These are phyloP conservation scores for Poterioochromonas sp. DNA, from an alignment of 352 stramenopile genomes.

Conservation along the genomic window DNA sequence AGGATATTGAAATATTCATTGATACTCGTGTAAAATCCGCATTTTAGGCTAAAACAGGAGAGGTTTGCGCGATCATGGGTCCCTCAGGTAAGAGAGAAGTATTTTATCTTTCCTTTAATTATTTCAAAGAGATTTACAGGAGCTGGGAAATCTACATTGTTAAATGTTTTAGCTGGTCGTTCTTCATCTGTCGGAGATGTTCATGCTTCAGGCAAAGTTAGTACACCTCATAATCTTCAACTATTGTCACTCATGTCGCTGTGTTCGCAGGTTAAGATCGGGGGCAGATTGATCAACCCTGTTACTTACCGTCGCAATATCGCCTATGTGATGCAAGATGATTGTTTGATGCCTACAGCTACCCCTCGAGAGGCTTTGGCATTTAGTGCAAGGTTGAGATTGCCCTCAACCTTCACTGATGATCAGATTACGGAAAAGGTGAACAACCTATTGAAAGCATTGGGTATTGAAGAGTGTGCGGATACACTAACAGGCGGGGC, in stretches of 20 bases:
- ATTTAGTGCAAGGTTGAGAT: conserved; percentile 71
- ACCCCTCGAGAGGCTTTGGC: conserved; percentile 73
- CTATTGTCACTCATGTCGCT: too few relatives aligned
- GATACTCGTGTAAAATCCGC: too few relatives aligned
- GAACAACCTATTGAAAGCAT: conserved; percentile 38
- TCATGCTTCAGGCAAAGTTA: not conserved
- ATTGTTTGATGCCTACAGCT: conserved; percentile 71
- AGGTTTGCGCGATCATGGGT: conserved; percentile 30
- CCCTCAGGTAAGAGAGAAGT: too few relatives aligned
- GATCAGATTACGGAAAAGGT: conserved; percentile 42
- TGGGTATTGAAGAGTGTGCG: conserved; percentile 38
- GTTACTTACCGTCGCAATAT: conserved; percentile 42
- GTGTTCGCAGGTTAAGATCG: conserved; percentile 41
- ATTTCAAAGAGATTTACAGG: not conserved
- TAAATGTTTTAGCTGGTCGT: conserved; percentile 58
- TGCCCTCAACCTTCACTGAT: conserved; percentile 46
- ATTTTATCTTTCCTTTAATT: not conserved
- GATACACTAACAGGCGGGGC: conserved; percentile 40
- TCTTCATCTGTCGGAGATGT: conserved; percentile 35
- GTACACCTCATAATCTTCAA: too few relatives aligned
- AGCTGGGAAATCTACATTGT: conserved; percentile 53
- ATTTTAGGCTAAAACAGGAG: not conserved
- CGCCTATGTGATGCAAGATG: conserved; percentile 70
- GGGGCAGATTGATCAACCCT: conserved; percentile 45
- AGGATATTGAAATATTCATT: not conserved